A percentile compares a stretch with the other conserved stretches of the same genome.
Conservation (phyloP, 352 stramenopile species). For the Phytophthora podocarpi region DNA sequence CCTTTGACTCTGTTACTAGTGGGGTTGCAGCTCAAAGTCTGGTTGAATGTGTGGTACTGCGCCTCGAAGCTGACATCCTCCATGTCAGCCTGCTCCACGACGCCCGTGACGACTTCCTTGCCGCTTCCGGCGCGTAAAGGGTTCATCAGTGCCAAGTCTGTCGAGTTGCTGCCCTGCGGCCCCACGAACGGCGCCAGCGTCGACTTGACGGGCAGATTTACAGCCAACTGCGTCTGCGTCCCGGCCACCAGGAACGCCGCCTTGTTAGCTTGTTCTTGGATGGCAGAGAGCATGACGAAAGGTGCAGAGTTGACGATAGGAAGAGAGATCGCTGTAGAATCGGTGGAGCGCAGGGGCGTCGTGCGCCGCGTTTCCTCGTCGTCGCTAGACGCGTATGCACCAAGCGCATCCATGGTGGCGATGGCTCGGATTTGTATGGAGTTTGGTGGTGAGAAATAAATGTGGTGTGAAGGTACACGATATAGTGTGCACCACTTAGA, state of each 20-base stretch:
- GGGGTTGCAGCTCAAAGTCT: slow-evolving; percentile 35
- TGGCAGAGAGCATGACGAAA: slow-evolving; percentile 36
- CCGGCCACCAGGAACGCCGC: slow-evolving; percentile 44
- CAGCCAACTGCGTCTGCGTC: slow-evolving; percentile 46
- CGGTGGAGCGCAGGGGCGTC: slow-evolving; percentile 6
- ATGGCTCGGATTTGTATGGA: neutral
- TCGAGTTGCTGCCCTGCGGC: slow-evolving; percentile 24
- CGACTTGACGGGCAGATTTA: slow-evolving; percentile 73
- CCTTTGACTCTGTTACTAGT: slow-evolving; percentile 31
- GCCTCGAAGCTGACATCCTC: slow-evolving; percentile 83
- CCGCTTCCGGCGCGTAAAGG: slow-evolving; percentile 51
- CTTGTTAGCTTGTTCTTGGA: slow-evolving; percentile 35
- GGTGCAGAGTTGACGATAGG: slow-evolving; percentile 65
- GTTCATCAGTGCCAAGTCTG: slow-evolving; percentile 18
- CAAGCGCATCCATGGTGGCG: slow-evolving; percentile 55
- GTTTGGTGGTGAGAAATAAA: too few relatives aligned
- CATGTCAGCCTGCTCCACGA: slow-evolving; percentile 72
- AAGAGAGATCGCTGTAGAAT: slow-evolving; percentile 25
- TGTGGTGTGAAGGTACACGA: too few relatives aligned
- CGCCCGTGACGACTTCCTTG: slow-evolving; percentile 78
- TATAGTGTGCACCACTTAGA: neutral
- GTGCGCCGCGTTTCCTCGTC: slow-evolving; percentile 29
- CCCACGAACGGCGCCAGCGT: slow-evolving; percentile 63
- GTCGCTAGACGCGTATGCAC: slow-evolving; percentile 57
- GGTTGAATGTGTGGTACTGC: slow-evolving; percentile 83